Base-by-base conservation (phyloP, 108 stramenopile species). In the Hondaea fermentalgiana region DNA sequence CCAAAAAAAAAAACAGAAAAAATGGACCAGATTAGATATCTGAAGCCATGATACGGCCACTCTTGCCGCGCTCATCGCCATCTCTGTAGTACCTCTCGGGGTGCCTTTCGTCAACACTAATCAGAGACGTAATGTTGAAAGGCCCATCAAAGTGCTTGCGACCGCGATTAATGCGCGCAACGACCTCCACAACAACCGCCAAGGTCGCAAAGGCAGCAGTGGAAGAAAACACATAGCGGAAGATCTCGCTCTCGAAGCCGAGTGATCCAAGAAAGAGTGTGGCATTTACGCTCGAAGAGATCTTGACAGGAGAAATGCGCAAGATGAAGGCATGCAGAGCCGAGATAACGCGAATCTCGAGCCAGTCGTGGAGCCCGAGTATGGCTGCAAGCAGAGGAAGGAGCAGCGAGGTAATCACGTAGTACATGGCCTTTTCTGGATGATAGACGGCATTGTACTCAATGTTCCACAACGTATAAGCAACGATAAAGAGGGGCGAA, bases 381-480 rank as follows among this genome's bases (percentile, higher is more conserved):
- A 47, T 8, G 14, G 76, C 23, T 6, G 76, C 76, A 12, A 83
- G n/a, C 16, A 83, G 45, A 12, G 76, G 76, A 12, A 83, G 5
- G 28, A 83, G 19, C n/a, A 53, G n/a, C 51, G 76, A n/a, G n/a
- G 51, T 53, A 23, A 53, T 23, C 16, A 83, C 28, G 5, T 3
- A 83, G 51, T 25, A 83, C 51, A 83, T 83, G 12, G 76, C 76
- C 76, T 83, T 83, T 35, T 47, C 49, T 12, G 76, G 76, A 53
- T 83, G 76, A 35, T 83, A 83, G 19, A 53, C 76, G n/a, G 76
- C 76, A 23, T 83, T 83, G 5, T 53, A 83, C 51, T 83, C 76
- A 3, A 83, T 83, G 76, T 83, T 83, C 76, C 76, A 83, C 43
- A 83, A 53, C 1, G 76, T 83, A 35, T 53, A 83, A 12, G 49